Evolutionary conservation across 441 rosid genomes (phyloP).

Genomic region (Gossypium schwendimanii): DNA sequence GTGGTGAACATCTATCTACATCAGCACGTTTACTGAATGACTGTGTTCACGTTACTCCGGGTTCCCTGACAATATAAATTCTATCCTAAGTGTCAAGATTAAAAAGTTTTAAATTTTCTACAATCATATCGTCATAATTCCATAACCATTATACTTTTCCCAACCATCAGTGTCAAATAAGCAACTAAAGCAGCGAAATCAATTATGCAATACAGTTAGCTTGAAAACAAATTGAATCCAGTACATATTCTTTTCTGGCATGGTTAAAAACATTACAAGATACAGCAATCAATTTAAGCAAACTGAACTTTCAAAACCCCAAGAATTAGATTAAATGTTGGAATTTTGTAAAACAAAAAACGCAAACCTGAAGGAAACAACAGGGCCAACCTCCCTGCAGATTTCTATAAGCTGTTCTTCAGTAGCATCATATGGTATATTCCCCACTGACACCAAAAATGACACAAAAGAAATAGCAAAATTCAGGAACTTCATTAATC

Average conservation of each 20-base stretch:
- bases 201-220: background rate
- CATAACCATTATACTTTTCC: background rate
- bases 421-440: constrained; percentile 93
- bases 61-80: background rate
- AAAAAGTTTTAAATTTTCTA: background rate
- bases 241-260: background rate
- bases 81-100: background rate
- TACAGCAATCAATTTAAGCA: background rate
- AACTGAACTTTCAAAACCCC: background rate
- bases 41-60: background rate
- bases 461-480: background rate
- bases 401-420: constrained; percentile 89
- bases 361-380: constrained; percentile 85
- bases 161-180: background rate
- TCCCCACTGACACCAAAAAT: constrained; percentile 53
- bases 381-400: constrained; percentile 95
- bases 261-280: background rate
- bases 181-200: background rate
- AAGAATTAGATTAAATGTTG: too few species aligned
- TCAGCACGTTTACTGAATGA: background rate
- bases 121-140: background rate
- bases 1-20: background rate
- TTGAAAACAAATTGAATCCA: background rate
- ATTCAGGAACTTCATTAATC: background rate
- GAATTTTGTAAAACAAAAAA: background rate